These are phyloP conservation scores for Chenopodium quinoa DNA, from an alignment of 148 eudicot species.

Conservation along the genomic window DNA sequence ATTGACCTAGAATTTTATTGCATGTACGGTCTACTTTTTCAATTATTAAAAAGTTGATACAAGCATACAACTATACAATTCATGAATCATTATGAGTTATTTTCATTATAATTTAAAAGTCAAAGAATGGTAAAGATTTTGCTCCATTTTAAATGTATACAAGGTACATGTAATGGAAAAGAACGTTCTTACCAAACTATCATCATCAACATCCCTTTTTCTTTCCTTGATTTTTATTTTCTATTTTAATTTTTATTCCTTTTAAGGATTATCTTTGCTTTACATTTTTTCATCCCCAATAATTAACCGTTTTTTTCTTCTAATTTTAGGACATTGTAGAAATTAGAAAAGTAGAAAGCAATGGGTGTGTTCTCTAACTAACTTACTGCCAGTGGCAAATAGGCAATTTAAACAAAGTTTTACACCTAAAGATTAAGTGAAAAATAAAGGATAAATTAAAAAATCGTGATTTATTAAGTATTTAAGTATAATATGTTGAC, in stretches of 20 bases:
- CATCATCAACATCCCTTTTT: background rate
- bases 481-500: slow-evolving; percentile 9
- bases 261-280: background rate
- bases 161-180: no score
- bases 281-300: background rate
- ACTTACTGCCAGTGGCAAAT: background rate
- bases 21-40: no score
- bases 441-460: background rate
- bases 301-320: background rate
- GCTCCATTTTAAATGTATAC: no score
- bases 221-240: background rate
- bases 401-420: background rate
- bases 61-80: background rate
- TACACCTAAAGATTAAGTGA: background rate
- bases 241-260: background rate
- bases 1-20: background rate
- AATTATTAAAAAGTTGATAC: no score
- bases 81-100: background rate
- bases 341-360: background rate
- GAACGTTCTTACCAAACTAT: no score
- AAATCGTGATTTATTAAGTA: background rate
- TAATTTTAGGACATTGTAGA: background rate
- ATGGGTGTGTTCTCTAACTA: slow-evolving; percentile 10
- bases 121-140: background rate
- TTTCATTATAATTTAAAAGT: no score